These are phyloP conservation scores for Pyrus communis DNA, from an alignment of 306 rosid genomes.

Conservation along the genomic window DNA sequence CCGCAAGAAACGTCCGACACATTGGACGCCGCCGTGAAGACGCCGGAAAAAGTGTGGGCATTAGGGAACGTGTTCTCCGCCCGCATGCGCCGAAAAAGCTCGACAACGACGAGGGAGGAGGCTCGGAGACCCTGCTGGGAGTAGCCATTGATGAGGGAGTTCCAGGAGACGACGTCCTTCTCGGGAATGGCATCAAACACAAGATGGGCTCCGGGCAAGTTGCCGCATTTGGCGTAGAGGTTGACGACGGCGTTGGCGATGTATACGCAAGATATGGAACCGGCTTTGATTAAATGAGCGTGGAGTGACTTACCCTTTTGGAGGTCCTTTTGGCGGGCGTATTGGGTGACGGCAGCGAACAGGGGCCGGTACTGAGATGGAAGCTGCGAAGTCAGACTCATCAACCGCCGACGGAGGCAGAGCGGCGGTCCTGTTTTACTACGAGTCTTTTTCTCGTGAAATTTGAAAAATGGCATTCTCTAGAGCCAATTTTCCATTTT, in stretches of 20 bases:
- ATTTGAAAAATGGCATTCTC: too few relatives aligned
- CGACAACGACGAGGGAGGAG: constrained; percentile 32
- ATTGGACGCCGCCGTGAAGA: constrained; percentile 48
- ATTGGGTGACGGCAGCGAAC: constrained; percentile 21
- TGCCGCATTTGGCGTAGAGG: constrained; percentile 53
- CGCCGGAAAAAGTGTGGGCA: constrained; percentile 60
- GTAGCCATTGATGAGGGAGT: constrained; percentile 67
- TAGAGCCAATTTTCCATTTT: too few relatives aligned
- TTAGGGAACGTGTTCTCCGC: constrained; percentile 36
- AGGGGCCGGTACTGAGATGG: constrained; percentile 21
- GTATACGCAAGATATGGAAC: constrained; percentile 22
- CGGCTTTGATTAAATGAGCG: constrained; percentile 40
- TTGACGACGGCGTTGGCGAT: constrained; percentile 50
- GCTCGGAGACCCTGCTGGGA: constrained; percentile 32
- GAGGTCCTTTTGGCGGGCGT: constrained; percentile 34
- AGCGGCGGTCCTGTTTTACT: too few relatives aligned
- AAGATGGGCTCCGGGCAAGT: constrained; percentile 32
- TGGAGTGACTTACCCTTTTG: constrained; percentile 42
- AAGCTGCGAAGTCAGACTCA: constrained; percentile 16
- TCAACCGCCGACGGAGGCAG: constrained; percentile 1
- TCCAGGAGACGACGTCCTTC: constrained; percentile 72
- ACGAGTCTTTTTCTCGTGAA: too few relatives aligned
- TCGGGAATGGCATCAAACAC: constrained; percentile 30
- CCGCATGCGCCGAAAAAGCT: constrained; percentile 50
- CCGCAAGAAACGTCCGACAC: constrained; percentile 25